A percentile compares a stretch with the other conserved stretches of the same genome.
Evolutionary conservation across 2,329 filamentous ascomycete genomes (phyloP).

Genomic region (Amesomyces nigricolor): DNA sequence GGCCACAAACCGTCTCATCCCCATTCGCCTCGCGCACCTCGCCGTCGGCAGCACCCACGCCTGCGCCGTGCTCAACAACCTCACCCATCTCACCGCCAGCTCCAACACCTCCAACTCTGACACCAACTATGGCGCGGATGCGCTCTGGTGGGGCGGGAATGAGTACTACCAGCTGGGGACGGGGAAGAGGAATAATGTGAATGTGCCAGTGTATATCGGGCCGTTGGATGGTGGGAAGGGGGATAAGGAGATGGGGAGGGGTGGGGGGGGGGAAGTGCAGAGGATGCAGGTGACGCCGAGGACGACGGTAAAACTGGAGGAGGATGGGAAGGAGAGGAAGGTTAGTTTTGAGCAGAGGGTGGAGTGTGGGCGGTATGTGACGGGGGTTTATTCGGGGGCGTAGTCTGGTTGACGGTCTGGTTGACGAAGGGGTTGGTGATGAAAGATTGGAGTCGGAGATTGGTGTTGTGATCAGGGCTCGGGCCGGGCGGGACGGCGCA

Average conservation of each 20-base stretch:
- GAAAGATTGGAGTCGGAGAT: no score
- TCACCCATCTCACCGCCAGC: slow-evolving; percentile 58
- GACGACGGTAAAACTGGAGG: slow-evolving; percentile 60
- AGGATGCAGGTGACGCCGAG: slow-evolving; percentile 76
- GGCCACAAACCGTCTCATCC: slow-evolving; percentile 55
- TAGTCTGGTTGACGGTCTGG: not conserved
- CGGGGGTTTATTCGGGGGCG: slow-evolving; percentile 69
- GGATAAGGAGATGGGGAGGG: slow-evolving; percentile 55
- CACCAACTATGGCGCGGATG: slow-evolving; percentile 83
- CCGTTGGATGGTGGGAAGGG: slow-evolving; percentile 59
- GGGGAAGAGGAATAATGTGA: slow-evolving; percentile 77
- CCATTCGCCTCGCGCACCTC: slow-evolving; percentile 70
- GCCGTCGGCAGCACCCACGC: slow-evolving; percentile 76
- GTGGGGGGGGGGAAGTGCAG: slow-evolving; percentile 55
- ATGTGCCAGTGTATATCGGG: slow-evolving; percentile 70
- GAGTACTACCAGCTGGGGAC: slow-evolving; percentile 91
- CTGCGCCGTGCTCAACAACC: slow-evolving; percentile 77
- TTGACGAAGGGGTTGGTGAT: not conserved
- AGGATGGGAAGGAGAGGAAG: slow-evolving; percentile 56
- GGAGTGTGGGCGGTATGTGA: slow-evolving; percentile 77
- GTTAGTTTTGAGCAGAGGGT: slow-evolving; percentile 79
- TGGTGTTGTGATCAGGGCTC: not conserved
- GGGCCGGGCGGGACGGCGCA: slow-evolving; percentile 4
- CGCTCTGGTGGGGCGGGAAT: slow-evolving; percentile 92
- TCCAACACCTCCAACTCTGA: slow-evolving; percentile 54